These are phyloP conservation scores for Selaginella tamariscina DNA, from an alignment of 75 land plant genomes.

Conservation along the genomic window DNA sequence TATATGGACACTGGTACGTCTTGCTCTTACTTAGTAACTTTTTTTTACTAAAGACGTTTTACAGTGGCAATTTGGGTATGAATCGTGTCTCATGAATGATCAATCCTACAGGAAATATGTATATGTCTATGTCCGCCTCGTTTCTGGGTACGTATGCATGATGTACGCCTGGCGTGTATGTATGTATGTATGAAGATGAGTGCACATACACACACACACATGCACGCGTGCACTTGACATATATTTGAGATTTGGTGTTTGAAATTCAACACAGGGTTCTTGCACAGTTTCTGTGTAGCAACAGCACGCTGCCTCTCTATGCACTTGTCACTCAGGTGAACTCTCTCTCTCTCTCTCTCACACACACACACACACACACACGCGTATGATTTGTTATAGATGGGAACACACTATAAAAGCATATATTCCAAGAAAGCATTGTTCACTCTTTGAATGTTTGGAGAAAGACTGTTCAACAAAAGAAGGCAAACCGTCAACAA, in stretches of 20 bases:
- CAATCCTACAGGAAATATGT: not conserved
- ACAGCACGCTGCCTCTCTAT: constrained; percentile 24
- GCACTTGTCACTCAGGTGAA: constrained; percentile 24
- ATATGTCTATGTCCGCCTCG: constrained; percentile 13
- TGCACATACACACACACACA: too few relatives aligned
- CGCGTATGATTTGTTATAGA: constrained; percentile 10
- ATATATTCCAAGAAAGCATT: constrained; percentile 15
- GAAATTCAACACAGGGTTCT: constrained; percentile 9
- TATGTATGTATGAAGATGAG: too few relatives aligned
- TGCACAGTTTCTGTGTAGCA: constrained; percentile 18
- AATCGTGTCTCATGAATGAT: constrained; percentile 13
- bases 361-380: not conserved
- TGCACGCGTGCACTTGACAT: not conserved
- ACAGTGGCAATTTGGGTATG: constrained; percentile 18
- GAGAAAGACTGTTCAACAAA: constrained; percentile 14
- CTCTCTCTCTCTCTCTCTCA: not conserved
- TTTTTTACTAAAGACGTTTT: not conserved
- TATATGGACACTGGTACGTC: constrained; percentile 83
- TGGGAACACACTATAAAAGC: constrained; percentile 18
- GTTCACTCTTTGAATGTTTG: constrained; percentile 15
- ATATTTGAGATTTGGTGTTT: too few relatives aligned
- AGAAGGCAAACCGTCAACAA: not conserved
- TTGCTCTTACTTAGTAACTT: not conserved
- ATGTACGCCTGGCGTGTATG: too few relatives aligned
- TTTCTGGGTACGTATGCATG: constrained; percentile 14